Base-by-base conservation (phyloP, 1,284 basidiomycete species). In the Naganishia cerealis region DNA sequence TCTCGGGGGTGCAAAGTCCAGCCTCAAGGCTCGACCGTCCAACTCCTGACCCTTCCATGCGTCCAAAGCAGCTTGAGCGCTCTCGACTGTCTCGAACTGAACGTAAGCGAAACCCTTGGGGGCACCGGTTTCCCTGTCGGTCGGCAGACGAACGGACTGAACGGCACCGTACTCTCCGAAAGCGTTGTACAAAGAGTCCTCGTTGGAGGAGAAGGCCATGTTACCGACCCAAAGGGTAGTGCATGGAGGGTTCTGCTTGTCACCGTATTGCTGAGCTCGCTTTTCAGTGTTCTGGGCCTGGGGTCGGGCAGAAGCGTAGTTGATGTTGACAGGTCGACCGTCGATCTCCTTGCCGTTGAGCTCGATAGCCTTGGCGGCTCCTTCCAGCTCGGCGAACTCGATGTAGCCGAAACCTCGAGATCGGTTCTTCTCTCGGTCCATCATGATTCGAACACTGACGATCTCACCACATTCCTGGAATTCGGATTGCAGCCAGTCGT, bases 31-130 rank as follows among this genome's bases (percentile, higher is more conserved):
- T 63, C 96, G 87, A 8, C 94, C 94, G 48, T 89, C 91, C 62
- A 99, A 85, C 71, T 94, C 91, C 71, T 85, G 81, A 59, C 92
- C 92, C 61, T 86, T 85, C 57, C 87, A 83, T 48, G 77, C 79
- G 73, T 87, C 87, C 71, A 88, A 86, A 5, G 95, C 96, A 78
- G 88, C 89, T 81, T 89, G 89, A 15, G 96, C 92, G 71, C 86
- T 82, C 55, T 89, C 90, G 61, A 92, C 78, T 72, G 90, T 87
- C 72, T 87, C 87, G 80, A 94, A 97, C 81, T 97, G 93, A 78
- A 98, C 90, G 82, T 99, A 99, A 56, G 89, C 96, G 81, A 95
- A 99, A 76, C 96, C 96, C 82, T 98, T 99, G 67, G 92, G 88
- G 72, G 86, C 86, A 57, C 92, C 94, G 6, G 90, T 87, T 68